These are phyloP conservation scores for Colletotrichum sp. DNA, from an alignment of 2,329 filamentous ascomycete genomes.

Conservation along the genomic window DNA sequence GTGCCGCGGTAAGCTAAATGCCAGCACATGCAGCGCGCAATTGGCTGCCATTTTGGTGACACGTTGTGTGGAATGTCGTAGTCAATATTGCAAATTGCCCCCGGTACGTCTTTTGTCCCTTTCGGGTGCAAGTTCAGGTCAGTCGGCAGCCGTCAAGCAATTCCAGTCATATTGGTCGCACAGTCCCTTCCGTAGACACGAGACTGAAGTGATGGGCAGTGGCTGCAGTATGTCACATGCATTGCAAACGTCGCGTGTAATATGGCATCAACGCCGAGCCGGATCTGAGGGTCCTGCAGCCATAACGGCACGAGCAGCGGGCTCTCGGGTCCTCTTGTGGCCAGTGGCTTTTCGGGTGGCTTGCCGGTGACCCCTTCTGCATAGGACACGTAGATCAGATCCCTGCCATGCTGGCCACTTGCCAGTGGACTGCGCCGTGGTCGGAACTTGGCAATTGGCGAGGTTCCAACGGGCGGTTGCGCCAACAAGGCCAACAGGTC, in stretches of 20 bases:
- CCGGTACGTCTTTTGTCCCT: neutral
- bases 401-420: neutral
- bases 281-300: neutral
- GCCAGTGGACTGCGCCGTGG: neutral
- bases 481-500: neutral
- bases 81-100: neutral
- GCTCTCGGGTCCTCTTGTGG: neutral
- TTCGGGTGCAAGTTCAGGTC: neutral
- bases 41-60: neutral
- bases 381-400: neutral
- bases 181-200: neutral
- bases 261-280: neutral
- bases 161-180: neutral
- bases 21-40: neutral
- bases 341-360: neutral
- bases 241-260: neutral
- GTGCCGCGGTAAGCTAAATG: neutral
- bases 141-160: neutral
- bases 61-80: neutral
- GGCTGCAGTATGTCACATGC: neutral
- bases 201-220: neutral
- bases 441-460: neutral
- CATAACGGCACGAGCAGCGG: neutral
- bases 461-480: neutral
- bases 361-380: neutral